Conservation (phyloP, 2,329 filamentous ascomycete genomes). For the Microcyclospora tardicrescens region DNA sequence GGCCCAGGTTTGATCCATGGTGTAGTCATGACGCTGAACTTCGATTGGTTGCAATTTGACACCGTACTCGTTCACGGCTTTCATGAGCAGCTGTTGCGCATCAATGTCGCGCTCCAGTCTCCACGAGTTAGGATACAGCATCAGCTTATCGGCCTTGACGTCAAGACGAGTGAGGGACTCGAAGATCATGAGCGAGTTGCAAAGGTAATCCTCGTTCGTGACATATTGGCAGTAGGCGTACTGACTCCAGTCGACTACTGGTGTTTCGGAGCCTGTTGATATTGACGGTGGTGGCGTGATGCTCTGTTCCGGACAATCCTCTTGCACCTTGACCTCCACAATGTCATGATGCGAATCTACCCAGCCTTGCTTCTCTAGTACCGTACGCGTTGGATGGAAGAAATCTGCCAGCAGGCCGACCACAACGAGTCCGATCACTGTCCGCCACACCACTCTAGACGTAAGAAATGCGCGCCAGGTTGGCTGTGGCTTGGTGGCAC, state of each 20-base stretch:
- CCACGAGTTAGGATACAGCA: conserved; percentile 31
- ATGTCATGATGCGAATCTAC: too few species aligned
- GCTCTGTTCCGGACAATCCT: too few species aligned
- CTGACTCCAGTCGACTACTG: conserved; percentile 18
- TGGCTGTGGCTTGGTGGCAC: too few species aligned
- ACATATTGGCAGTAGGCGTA: conserved; percentile 34
- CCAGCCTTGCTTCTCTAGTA: too few species aligned
- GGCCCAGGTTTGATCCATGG: conserved; percentile 42
- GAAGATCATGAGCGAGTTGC: conserved; percentile 34
- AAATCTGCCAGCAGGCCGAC: too few species aligned
- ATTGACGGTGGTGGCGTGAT: too few species aligned
- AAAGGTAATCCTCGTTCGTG: conserved; percentile 30
- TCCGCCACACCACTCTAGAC: too few species aligned
- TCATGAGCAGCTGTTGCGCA: conserved; percentile 32
- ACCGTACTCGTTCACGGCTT: conserved; percentile 36
- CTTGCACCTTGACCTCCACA: too few species aligned
- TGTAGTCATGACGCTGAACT: conserved; percentile 10
- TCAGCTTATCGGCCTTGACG: conserved; percentile 29
- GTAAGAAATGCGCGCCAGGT: too few species aligned
- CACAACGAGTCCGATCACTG: too few species aligned
- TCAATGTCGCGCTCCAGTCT: conserved; percentile 4
- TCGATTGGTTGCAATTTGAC: conserved; percentile 37
- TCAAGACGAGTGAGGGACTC: conserved; percentile 28
- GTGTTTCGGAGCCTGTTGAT: too few species aligned
- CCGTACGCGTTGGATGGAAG: too few species aligned